Evolutionary conservation across 2,329 filamentous ascomycete species (phyloP).

Genomic region (Ramularia endophylla): DNA sequence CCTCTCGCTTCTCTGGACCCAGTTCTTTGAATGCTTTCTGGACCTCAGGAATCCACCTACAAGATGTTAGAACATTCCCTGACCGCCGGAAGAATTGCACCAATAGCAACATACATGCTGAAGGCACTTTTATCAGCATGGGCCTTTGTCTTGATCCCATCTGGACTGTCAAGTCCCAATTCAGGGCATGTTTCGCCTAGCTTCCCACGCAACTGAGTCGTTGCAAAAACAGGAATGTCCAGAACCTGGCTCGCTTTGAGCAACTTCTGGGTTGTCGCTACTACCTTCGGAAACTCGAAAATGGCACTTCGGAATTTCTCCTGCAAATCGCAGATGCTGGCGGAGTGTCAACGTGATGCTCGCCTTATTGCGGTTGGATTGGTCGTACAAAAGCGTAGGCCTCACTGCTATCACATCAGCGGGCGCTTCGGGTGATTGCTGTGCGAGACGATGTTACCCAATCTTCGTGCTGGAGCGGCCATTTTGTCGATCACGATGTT

Average conservation of each 20-base stretch:
- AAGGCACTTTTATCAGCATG: conserved; percentile 84
- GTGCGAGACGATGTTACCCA: conserved; percentile 14
- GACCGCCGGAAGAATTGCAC: too few species aligned
- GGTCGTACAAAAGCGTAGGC: conserved; percentile 17
- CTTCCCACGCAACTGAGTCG: conserved; percentile 74
- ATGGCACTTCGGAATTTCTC: conserved; percentile 85
- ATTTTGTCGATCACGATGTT: conserved; percentile 3
- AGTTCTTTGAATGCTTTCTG: conserved; percentile 38
- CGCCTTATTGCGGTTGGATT: neutral
- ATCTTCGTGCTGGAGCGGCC: conserved; percentile 17
- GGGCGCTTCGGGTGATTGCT: neutral
- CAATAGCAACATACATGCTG: conserved; percentile 55
- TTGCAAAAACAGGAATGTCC: conserved; percentile 72
- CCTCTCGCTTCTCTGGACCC: conserved; percentile 45
- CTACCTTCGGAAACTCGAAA: conserved; percentile 73
- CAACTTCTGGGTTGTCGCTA: conserved; percentile 48
- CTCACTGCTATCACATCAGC: conserved; percentile 7
- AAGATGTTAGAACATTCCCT: too few species aligned
- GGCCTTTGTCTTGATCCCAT: conserved; percentile 48
- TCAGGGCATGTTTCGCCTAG: conserved; percentile 76
- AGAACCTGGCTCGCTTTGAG: conserved; percentile 48
- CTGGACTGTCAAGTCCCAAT: conserved; percentile 49
- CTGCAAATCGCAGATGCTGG: conserved; percentile 87
- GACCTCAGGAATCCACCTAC: conserved; percentile 58
- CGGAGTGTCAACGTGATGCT: conserved; percentile 8